Evolutionary conservation across 805 yeast genomes (phyloP), one percentile per base, ranked within the genome.

Genomic region (Cyberlindnera americana): DNA sequence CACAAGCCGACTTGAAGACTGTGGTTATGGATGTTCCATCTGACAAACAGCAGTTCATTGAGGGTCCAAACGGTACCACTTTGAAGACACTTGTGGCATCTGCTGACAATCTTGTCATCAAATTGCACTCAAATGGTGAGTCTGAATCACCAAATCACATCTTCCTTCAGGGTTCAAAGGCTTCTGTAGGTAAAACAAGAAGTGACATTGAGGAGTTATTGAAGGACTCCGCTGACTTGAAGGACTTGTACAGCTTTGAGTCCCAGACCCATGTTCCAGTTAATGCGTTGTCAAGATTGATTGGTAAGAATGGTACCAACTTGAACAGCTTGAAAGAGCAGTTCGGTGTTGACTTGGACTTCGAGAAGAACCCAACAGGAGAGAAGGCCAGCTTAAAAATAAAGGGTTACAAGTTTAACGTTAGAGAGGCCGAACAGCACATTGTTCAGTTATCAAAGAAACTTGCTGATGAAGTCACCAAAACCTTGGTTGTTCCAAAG

Each of bases 241-340:
- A 69, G 43, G 71, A 70, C 29, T 62, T 67, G 25, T 61, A 68
- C 40, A 66, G 70, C 31, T 72, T 65, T 50, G 56, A 42, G 33
- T 65, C 75, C 15, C 62, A 65, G 28, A 57, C 82, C 38, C 70
- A 68, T 22, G 79, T 88, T 57, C 95, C 96, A 46, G 62, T 78
- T 3, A 65, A 70, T 37, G 75, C 78, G 34, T 67, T 91, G 44
- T 74, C 93, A 21, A 80, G 93, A 64, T 70, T 95, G 38, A 88
- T 93, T 61, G 99, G 99, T 50, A 84, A 83, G 59, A 84, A 78
- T 45, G 99, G 99, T 40, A 66, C 86, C 30, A 78, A 79, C 57
- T 65, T 93, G 56, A 75, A 77, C 50, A 67, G 75, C 35, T 61
- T 88, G 44, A 73, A 83, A 47, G 86, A 83, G 9, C 83, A 84